Base-by-base conservation (phyloP, 192 early-diverging fungal species). In the Rhizophlyctis rosea region DNA sequence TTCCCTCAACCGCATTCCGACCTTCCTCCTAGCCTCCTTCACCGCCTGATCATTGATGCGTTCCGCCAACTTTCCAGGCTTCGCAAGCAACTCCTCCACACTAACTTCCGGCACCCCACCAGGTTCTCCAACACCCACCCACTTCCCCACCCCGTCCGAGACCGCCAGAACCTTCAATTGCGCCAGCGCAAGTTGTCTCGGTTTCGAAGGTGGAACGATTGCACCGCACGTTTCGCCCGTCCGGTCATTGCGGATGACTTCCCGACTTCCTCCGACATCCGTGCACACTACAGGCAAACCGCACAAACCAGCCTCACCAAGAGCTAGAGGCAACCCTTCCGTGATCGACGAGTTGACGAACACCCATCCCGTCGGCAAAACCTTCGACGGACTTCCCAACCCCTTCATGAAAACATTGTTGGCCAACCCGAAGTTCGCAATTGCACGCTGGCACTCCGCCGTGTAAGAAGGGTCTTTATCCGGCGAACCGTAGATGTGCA, bases 301-400 rank as follows among this genome's bases (percentile, higher is more conserved):
- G 39, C 70, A 72, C 24, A 72, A 55, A 28, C 70, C 70, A 18
- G 70, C 70, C 55, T 72, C 70, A 24, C 70, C 70, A 24, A 72
- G 49, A 11, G 70, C 70, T 23, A 72, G 49, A 32, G 70, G 70
- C 18, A 72, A 54, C 21, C 70, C 70, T 65, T 72, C 70, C 3
- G 70, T 72, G 27, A 72, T 76, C 3, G 75, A 78, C 25, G 74
- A 77, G 50, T 77, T 77, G 61, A 77, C 76, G 67, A 77, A 77
- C 5, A 77, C 60, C 70, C 70, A 79, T 34, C 76, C 76, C 0
- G 68, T 61, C 14, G 75, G 75, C 13, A 77, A 54, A 1, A 78
- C 76, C 18, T 35, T 54, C 16, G 76, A 59, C 0, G 76, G 75
- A 50, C 36, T 70, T 4, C 74, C 76, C 16, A 77, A 54, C 9